phyloP scores from a whole-genome alignment of 345 rosid species.

The Heritiera fomes region DNA sequence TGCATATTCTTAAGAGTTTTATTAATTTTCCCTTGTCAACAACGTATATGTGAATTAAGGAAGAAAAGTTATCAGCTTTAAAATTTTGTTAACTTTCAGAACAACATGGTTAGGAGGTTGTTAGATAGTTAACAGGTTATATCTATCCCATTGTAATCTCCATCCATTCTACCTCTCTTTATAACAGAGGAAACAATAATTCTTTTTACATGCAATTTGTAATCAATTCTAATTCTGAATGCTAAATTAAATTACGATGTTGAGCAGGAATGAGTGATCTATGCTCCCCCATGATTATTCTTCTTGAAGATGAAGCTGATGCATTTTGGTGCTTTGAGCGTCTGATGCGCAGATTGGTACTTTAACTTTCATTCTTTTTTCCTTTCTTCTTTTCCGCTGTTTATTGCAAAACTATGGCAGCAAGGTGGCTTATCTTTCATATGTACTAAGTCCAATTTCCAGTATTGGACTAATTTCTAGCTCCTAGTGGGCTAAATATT shows the following conservation, averaged over 20 bases:
- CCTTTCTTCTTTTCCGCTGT: background rate
- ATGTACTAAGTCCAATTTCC: background rate
- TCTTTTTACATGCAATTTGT: background rate
- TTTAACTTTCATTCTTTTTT: conserved; percentile 11
- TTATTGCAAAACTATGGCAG: background rate
- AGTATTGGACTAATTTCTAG: background rate
- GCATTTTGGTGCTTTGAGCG: conserved; percentile 98
- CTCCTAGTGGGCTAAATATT: background rate
- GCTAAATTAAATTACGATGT: conserved; percentile 22
- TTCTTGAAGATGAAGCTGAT: conserved; percentile 92
- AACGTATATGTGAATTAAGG: background rate
- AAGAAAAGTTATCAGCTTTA: background rate
- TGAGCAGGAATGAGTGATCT: conserved; percentile 96
- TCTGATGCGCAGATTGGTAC: conserved; percentile 96
- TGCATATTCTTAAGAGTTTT: background rate
- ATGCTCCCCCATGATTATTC: conserved; percentile 98
- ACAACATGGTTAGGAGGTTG: background rate
- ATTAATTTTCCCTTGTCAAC: background rate
- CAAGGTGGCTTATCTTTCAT: conserved; percentile 8
- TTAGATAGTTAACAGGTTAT: background rate
- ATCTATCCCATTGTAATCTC: conserved; percentile 4
- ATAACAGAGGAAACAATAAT: background rate
- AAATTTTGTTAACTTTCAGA: background rate
- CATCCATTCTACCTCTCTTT: background rate
- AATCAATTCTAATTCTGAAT: background rate